A percentile compares a stretch with the other conserved stretches of the same genome.
Conservation (phyloP, 23 red algal genomes). For the Pyropia yezoensis region DNA sequence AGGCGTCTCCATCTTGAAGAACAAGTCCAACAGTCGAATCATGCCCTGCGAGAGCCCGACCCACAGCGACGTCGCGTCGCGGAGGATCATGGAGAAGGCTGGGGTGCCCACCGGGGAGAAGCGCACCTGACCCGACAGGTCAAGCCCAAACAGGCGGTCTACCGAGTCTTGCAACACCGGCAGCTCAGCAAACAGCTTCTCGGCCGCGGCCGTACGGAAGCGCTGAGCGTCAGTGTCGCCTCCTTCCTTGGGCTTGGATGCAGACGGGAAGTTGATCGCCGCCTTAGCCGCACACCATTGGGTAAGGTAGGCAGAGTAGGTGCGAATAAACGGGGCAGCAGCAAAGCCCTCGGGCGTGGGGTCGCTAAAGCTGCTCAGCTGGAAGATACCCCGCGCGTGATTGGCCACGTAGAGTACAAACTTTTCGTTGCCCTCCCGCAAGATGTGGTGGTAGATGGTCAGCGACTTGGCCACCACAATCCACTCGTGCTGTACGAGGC, state of each 20-base stretch:
- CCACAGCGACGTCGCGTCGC: slow-evolving; percentile 33
- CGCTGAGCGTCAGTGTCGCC: slow-evolving; percentile 18
- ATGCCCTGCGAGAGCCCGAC: slow-evolving; percentile 41
- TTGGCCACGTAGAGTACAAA: slow-evolving; percentile 71
- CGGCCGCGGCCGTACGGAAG: slow-evolving; percentile 27
- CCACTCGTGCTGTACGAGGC: slow-evolving; percentile 67
- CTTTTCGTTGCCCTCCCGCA: slow-evolving; percentile 84
- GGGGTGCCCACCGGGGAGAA: slow-evolving; percentile 44
- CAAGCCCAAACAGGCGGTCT: slow-evolving; percentile 22
- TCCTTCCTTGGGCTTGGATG: slow-evolving; percentile 41
- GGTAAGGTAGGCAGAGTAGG: slow-evolving; percentile 72
- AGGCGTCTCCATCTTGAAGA: slow-evolving; percentile 39
- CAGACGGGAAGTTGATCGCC: slow-evolving; percentile 65
- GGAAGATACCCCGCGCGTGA: slow-evolving; percentile 55
- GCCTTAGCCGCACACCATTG: slow-evolving; percentile 84
- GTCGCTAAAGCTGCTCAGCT: slow-evolving; percentile 57
- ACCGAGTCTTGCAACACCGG: slow-evolving; percentile 62
- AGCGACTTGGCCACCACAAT: slow-evolving; percentile 82
- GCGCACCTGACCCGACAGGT: slow-evolving; percentile 30
- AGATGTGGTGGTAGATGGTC: slow-evolving; percentile 90
- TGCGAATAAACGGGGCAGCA: slow-evolving; percentile 62
- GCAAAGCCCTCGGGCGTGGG: slow-evolving; percentile 34
- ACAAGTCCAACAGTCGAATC: slow-evolving; percentile 48
- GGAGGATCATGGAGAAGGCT: slow-evolving; percentile 63
- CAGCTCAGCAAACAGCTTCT: slow-evolving; percentile 42